These are phyloP conservation scores for Vaccinium darrowii DNA, from an alignment of 148 eudicot species.

Conservation along the genomic window DNA sequence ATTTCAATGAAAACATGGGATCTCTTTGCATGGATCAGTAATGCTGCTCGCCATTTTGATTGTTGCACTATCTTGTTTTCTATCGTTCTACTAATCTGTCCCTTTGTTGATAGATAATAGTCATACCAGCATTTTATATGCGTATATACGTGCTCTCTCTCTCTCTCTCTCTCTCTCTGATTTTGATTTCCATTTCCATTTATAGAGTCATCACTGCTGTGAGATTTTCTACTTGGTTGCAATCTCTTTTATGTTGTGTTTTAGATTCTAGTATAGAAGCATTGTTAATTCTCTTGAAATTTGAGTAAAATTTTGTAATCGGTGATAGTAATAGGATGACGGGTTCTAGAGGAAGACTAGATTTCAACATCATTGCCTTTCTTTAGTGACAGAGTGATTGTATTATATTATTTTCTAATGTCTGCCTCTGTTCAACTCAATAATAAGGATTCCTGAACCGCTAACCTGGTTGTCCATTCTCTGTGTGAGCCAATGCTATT, in stretches of 20 bases:
- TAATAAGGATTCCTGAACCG: conserved; percentile 9
- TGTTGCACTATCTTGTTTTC: background rate
- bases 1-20: background rate
- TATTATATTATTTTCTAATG: background rate
- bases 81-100: background rate
- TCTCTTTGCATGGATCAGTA: background rate
- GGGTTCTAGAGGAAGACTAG: background rate
- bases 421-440: background rate
- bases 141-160: background rate
- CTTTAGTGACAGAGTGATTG: background rate
- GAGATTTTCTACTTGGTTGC: background rate
- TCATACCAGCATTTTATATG: background rate
- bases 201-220: background rate
- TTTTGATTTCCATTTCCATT: background rate
- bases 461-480: background rate
- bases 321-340: background rate
- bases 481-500: background rate
- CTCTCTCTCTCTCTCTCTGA: background rate
- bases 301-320: background rate
- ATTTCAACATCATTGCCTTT: background rate
- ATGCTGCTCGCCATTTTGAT: background rate
- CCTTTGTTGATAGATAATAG: background rate
- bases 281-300: background rate
- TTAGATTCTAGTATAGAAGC: background rate
- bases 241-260: background rate